A percentile compares a stretch with the other conserved stretches of the same genome.
Evolutionary conservation across 352 stramenopile genomes (phyloP).

Genomic region (Globisporangium iwayamae): DNA sequence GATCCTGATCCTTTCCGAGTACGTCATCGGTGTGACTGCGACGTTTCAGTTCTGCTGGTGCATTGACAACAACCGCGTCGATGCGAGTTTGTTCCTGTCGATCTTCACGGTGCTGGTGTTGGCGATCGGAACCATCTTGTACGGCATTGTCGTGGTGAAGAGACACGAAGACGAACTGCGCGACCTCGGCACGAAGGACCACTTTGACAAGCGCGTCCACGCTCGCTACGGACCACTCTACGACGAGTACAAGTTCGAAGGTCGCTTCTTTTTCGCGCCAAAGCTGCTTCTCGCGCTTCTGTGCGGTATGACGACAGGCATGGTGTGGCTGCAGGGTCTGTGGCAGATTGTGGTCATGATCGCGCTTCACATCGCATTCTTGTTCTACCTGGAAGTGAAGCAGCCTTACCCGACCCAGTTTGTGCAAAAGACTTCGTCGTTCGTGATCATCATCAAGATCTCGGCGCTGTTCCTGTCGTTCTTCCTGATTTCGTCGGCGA

Average conservation of each 20-base stretch:
- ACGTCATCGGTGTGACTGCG: slow-evolving; percentile 73
- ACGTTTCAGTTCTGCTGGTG: slow-evolving; percentile 87
- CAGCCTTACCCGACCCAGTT: slow-evolving; percentile 79
- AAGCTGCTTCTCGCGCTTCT: slow-evolving; percentile 78
- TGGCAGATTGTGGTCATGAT: slow-evolving; percentile 79
- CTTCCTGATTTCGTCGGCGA: slow-evolving; percentile 74
- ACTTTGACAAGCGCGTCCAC: slow-evolving; percentile 85
- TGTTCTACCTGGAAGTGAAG: slow-evolving; percentile 82
- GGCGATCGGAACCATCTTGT: slow-evolving; percentile 74
- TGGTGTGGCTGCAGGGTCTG: slow-evolving; percentile 70
- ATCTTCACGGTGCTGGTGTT: slow-evolving; percentile 69
- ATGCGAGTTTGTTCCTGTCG: slow-evolving; percentile 59
- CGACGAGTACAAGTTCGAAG: slow-evolving; percentile 86
- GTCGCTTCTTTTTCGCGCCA: slow-evolving; percentile 83
- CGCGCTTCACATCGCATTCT: slow-evolving; percentile 70
- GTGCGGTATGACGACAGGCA: slow-evolving; percentile 75
- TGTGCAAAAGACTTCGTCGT: slow-evolving; percentile 81
- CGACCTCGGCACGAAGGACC: slow-evolving; percentile 77
- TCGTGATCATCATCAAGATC: slow-evolving; percentile 90
- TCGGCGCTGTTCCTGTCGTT: slow-evolving; percentile 78
- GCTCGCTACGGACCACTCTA: slow-evolving; percentile 77
- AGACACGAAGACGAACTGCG: slow-evolving; percentile 77
- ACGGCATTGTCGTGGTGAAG: slow-evolving; percentile 65
- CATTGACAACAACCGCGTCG: slow-evolving; percentile 55
- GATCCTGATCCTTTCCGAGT: slow-evolving; percentile 81